Evolutionary conservation across 768 basidiomycete genomes (phyloP), one percentile per base, ranked within the genome.

Genomic region (Pseudohyphozyma bogoriensis): DNA sequence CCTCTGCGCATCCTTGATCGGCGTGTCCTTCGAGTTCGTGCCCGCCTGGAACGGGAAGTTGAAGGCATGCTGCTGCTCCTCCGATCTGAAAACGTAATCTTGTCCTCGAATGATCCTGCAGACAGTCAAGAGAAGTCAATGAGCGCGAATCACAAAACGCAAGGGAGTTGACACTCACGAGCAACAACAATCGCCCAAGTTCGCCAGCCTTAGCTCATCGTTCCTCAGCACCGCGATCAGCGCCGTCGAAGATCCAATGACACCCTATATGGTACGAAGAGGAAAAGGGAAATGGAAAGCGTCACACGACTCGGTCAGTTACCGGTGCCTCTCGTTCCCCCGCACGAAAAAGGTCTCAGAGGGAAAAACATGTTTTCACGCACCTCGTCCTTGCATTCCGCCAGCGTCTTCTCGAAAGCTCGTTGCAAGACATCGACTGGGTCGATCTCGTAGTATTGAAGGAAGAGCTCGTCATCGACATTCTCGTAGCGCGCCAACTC

Each of bases 31-130:
- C 3, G 80, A 80, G 44, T 79, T 76, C 3, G 83, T 82, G 10
- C 83, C 83, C 33, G 85, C 81, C 67, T 83, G 83, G 32, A 79
- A 76, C 0, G 82, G 83, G n/a, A 79, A 81, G 67, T 84, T 84
- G 73, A 84, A 84, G 18, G 79, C 80, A 81, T 89, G 90, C 82
- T 90, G 91, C 87, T 93, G 92, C 73, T 95, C 92, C 45, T 87
- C 82, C 51, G 84, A 86, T 35, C 90, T 79, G 84, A 89, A 95
- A 2, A 83, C 81, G 46, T 95, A 83, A 56, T 82, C 78, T 9
- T 80, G 84, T 15, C 73, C 67, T 3, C 91, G 82, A 24, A 96
- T 82, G 26, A 95, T 79, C 79, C 88, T 85, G 28, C 56, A 61
- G 18, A 2, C 7, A 12, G 24, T 5, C 11, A 16, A 20, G 37